Conservation (phyloP, 208 protist species). For the Naegleria gruberi region DNA sequence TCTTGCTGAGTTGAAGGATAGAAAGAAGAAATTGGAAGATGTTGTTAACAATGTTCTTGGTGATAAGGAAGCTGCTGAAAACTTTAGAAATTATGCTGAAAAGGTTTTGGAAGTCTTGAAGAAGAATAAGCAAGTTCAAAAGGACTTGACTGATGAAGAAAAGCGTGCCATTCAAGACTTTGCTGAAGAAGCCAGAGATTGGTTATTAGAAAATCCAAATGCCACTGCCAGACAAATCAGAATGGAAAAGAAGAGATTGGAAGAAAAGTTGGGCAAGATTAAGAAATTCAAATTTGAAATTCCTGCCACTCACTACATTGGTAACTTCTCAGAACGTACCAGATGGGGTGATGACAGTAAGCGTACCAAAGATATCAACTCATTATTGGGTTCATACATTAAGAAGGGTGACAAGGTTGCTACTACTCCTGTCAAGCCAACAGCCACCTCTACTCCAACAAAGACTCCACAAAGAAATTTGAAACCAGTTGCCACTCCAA, state of each 20-base stretch:
- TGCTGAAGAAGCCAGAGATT: background rate
- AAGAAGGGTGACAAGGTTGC: background rate
- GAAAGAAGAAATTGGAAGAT: slow-evolving; percentile 74
- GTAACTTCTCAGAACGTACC: background rate
- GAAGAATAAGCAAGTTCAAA: background rate
- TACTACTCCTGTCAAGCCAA: background rate
- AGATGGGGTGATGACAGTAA: background rate
- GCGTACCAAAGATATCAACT: background rate
- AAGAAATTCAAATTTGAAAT: slow-evolving; percentile 8
- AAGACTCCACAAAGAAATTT: background rate
- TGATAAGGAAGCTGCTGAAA: background rate
- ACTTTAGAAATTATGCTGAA: background rate
- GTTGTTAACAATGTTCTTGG: background rate
- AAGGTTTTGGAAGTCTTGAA: background rate
- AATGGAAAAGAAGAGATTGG: background rate
- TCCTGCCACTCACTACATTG: background rate
- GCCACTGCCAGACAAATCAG: background rate
- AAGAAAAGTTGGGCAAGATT: background rate
- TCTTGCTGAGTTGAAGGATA: slow-evolving; percentile 81
- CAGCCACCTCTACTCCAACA: background rate
- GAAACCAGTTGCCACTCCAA: background rate
- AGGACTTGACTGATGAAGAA: background rate
- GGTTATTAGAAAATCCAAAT: slow-evolving; percentile 5
- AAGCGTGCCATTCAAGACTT: background rate
- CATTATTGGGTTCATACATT: background rate